Evolutionary conservation across 148 eudicot genomes (phyloP), one percentile per base, ranked within the genome.

Genomic region (Silene latifolia): DNA sequence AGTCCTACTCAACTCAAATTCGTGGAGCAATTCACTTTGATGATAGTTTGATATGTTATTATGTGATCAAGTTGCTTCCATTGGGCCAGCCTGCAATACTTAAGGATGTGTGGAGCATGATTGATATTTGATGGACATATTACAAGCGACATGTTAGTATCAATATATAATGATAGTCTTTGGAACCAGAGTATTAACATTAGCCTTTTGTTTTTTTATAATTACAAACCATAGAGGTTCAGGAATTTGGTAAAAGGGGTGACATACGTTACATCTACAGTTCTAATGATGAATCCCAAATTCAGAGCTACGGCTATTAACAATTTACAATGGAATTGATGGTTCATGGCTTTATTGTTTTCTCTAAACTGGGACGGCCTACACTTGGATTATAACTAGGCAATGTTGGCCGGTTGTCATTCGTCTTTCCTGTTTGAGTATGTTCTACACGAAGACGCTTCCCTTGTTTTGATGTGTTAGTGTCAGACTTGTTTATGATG

Each of bases 331-430:
- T 46, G n/a, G 73, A 39, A 20, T 20, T 23, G 21, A 21, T 59
- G 63, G 57, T 76, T 77, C 80, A 81, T 73, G 78, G 79, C 68
- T 74, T 80, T 46, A 32, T 10, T 14, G 58, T 80, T 66, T 14
- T 69, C 71, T 69, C 42, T 23, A 53, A 51, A 35, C 57, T 15
- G 44, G 86, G 74, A 73, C 87, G 92, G 27, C 95, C 95, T 76
- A 79, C 78, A 20, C 89, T 85, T 64, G 88, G 95, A 80, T 87
- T 86, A 80, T 82, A 87, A 65, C 89, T 88, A 57, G 84, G 89
- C 24, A 46, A 29, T 42, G 86, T 81, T 67, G 87, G 83, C 57
- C 74, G 59, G 58, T 76, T 80, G 20, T 75, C 82, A 73, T 83
- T 84, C 12, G 69, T 25, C 21, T 78, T 42, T 72, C 65, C 77